These are phyloP conservation scores for Xylaria grammica DNA, from an alignment of 495 filamentous ascomycete species.

Conservation along the genomic window DNA sequence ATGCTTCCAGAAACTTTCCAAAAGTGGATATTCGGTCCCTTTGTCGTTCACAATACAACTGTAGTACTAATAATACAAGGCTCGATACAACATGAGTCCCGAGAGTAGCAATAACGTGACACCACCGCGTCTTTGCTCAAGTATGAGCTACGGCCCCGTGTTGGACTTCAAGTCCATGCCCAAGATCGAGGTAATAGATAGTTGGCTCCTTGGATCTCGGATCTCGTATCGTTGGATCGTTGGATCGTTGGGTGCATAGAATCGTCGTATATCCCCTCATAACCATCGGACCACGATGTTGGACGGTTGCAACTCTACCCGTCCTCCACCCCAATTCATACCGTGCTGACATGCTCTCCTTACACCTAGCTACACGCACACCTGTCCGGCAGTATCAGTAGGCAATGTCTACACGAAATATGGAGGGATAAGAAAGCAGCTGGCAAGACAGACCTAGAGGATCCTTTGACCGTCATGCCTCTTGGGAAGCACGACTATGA, in stretches of 20 bases:
- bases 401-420: slow-evolving; percentile 74
- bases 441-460: slow-evolving; percentile 60
- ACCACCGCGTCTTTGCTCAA: slow-evolving; percentile 4
- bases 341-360: slow-evolving; percentile 22
- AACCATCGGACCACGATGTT: too few relatives aligned
- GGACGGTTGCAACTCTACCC: background rate
- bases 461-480: slow-evolving; percentile 73
- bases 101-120: background rate
- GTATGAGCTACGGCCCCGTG: slow-evolving; percentile 30
- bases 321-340: background rate
- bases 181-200: slow-evolving; percentile 51
- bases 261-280: too few relatives aligned
- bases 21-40: slow-evolving; percentile 8
- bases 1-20: slow-evolving; percentile 14
- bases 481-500: slow-evolving; percentile 71
- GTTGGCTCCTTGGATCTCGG: background rate
- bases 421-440: slow-evolving; percentile 64
- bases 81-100: background rate
- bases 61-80: background rate
- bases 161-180: slow-evolving; percentile 52
- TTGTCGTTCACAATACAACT: slow-evolving; percentile 8
- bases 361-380: slow-evolving; percentile 75
- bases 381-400: slow-evolving; percentile 80
- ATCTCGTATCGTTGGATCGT: background rate
- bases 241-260: background rate